Evolutionary conservation across 2,329 filamentous ascomycete species (phyloP).

Genomic region (Reticulascus tulasneorum): DNA sequence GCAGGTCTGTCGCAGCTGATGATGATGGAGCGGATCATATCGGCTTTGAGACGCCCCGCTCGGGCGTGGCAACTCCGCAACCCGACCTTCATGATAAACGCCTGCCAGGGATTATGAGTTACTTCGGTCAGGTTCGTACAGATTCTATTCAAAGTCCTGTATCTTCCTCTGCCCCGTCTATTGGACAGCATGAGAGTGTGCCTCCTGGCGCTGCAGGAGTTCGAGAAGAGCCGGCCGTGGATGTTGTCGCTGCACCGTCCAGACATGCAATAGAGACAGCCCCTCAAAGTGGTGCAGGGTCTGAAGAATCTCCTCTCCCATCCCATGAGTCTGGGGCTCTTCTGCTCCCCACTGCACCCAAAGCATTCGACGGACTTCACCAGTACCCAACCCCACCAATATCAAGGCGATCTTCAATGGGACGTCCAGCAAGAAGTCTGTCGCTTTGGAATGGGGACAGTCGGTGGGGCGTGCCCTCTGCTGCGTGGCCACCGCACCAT

Average conservation of each 20-base stretch:
- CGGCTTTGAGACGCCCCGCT: conserved; percentile 82
- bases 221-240: conserved; percentile 18
- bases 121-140: conserved; percentile 99
- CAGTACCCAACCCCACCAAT: conserved; percentile 17
- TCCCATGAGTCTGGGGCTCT: no score
- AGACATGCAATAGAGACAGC: no score
- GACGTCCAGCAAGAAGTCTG: conserved; percentile 24
- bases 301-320: no score
- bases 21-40: conserved; percentile 74
- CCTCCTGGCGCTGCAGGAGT: conserved; percentile 26
- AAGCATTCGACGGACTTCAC: conserved; percentile 5
- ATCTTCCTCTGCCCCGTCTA: conserved; percentile 31
- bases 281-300: no score
- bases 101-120: conserved; percentile 92
- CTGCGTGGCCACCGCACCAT: conserved; percentile 31
- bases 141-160: conserved; percentile 45
- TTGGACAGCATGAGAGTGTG: conserved; percentile 13
- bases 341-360: conserved; percentile 9
- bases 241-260: not conserved
- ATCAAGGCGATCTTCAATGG: conserved; percentile 15
- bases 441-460: conserved; percentile 21
- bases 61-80: conserved; percentile 86
- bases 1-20: conserved; percentile 53
- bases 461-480: conserved; percentile 26
- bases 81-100: conserved; percentile 94